Evolutionary conservation across 164 flowering plant species (phyloP), one percentile per base, ranked within the genome.

Genomic region (Brasenia schreberi): DNA sequence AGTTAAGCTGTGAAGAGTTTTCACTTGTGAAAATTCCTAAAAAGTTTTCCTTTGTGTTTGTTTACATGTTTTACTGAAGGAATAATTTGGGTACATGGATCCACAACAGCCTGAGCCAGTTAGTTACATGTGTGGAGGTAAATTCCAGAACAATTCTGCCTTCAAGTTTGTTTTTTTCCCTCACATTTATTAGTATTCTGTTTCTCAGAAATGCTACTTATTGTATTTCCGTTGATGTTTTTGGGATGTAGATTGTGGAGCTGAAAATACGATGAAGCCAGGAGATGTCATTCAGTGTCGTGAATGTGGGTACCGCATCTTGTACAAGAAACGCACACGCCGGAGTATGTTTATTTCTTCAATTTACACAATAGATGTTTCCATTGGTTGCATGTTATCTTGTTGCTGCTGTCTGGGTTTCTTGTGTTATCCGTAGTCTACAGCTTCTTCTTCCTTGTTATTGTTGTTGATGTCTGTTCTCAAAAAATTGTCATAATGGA

Each of bases 261-360:
- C 81, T 69, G 98, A 92, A 78, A 87, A 88, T 66, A 85, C 96
- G 2, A 64, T 92, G 78, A 92, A 92, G 79, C 80, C 87, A 0
- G 92, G 91, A 0, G 98, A 92, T 71, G 96, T 89, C 72, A 92
- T 92, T 65, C 98, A 92, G 70, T 92, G 97, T 82, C 80, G 97
- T 0, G 93, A 91, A 73, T 91, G 96, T 53, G 98, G 98, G 23
- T 92, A 92, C 67, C 96, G 98, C 56, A 92, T 92, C 65, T 73
- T 92, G 64, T 92, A 92, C 85, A 92, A 92, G 91, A 92, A 92
- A 84, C 87, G 95, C 5, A 92, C 98, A 61, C 95, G 96, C 66
- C 71, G 98, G 70, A 92, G 95, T 88, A 83, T 39, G 69, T 1
- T 17, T 60, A 1, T n/a, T 9, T 17, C 62, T 60, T 60, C 53